Percentiles rank a stretch among this genome's conserved stretches.
Evolutionary conservation across 345 rosid genomes (phyloP).

Genomic region (Syzygium aqueum): DNA sequence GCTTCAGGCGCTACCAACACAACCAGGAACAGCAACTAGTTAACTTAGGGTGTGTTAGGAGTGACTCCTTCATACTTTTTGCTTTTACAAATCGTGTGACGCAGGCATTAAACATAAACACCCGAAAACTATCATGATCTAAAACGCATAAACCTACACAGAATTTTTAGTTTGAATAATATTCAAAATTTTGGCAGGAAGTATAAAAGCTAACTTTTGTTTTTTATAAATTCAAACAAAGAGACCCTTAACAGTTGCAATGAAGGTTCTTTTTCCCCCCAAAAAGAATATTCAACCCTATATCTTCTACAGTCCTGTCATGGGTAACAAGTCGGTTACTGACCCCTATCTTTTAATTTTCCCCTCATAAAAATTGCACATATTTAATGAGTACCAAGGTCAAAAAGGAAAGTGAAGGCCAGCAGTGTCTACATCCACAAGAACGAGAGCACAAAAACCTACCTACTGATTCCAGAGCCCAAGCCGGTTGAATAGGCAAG

Average conservation of each 20-base stretch:
- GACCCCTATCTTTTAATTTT: neutral
- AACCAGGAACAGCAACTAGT: neutral
- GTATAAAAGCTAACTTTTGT: neutral
- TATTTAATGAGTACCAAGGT: neutral
- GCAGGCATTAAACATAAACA: neutral
- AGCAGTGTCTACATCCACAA: neutral
- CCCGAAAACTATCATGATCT: neutral
- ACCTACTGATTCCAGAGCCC: slow-evolving; percentile 91
- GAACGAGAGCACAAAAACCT: neutral
- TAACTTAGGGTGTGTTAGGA: neutral
- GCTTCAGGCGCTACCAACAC: neutral
- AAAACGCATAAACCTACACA: neutral
- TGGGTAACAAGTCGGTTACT: neutral
- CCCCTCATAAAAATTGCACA: neutral
- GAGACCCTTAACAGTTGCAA: neutral
- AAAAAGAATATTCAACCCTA: neutral
- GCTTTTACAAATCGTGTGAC: neutral
- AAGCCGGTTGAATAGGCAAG: slow-evolving; percentile 84
- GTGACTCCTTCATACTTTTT: neutral
- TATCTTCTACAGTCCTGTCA: neutral
- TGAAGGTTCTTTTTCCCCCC: neutral
- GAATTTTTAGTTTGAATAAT: neutral
- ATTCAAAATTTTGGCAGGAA: neutral
- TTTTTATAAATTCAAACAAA: neutral
- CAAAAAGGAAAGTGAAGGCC: neutral